phyloP scores from a whole-genome alignment of 192 early-diverging fungal species.

The Chytriomyces sp. region DNA sequence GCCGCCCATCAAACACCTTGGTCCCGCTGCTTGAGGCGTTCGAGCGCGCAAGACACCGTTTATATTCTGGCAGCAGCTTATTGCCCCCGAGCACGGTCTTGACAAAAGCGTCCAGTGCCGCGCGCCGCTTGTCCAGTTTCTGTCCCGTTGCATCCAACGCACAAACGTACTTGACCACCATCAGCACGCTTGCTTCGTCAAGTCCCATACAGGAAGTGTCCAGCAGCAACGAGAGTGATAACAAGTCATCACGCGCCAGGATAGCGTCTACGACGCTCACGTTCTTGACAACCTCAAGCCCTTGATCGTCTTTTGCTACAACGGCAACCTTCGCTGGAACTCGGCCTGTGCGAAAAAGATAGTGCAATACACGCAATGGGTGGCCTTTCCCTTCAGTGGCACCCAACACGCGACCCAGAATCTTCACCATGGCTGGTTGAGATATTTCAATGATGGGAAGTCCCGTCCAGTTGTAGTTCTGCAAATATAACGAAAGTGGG shows the following conservation, averaged over 20 bases:
- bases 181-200: conserved; percentile 1
- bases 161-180: conserved; percentile 19
- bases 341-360: conserved; percentile 16
- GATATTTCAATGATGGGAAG: conserved; percentile 29
- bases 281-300: not conserved
- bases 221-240: conserved; percentile 1
- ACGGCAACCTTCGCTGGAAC: conserved; percentile 1
- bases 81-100: not conserved
- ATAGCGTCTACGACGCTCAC: conserved; percentile 11
- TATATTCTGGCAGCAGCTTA: conserved; percentile 3
- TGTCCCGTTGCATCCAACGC: not conserved
- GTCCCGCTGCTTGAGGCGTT: not conserved
- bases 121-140: not conserved
- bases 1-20: conserved; percentile 24
- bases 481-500: not conserved
- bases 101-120: conserved; percentile 15
- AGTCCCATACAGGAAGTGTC: conserved; percentile 1
- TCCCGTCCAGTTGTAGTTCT: not conserved
- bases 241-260: conserved; percentile 8
- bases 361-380: conserved; percentile 7
- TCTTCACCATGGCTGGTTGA: conserved; percentile 18
- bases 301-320: not conserved
- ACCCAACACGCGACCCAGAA: conserved; percentile 7
- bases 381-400: not conserved
- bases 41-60: not conserved